phyloP scores from a whole-genome alignment of 2,329 filamentous ascomycete genomes.

The Aureobasidium sp. region DNA sequence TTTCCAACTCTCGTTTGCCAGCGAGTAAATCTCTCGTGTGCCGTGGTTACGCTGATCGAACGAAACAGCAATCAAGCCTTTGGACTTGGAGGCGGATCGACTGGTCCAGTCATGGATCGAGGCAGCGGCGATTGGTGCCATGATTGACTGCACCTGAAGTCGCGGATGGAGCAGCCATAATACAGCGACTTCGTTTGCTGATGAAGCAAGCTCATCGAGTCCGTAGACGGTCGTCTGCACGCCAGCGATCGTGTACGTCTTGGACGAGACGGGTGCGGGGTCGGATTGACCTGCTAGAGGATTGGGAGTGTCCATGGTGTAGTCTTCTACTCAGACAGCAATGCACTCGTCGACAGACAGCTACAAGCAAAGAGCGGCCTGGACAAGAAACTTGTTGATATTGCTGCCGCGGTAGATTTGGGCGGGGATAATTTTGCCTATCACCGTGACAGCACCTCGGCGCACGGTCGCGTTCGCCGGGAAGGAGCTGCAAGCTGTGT shows the following conservation, averaged over 20 bases:
- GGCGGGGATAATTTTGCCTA: neutral
- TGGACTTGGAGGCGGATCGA: constrained; percentile 28
- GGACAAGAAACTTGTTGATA: neutral
- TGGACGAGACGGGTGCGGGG: constrained; percentile 49
- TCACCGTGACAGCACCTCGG: neutral
- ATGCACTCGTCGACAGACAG: neutral
- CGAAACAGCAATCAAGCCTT: constrained; percentile 68
- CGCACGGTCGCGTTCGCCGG: constrained; percentile 12
- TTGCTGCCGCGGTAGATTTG: neutral
- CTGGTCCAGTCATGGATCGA: constrained; percentile 63
- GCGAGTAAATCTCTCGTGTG: constrained; percentile 56
- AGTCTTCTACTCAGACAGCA: no score
- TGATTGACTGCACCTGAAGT: constrained; percentile 60
- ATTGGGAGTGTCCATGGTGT: constrained; percentile 3
- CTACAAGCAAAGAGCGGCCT: neutral
- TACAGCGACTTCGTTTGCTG: constrained; percentile 56
- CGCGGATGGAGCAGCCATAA: constrained; percentile 91
- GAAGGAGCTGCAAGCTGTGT: neutral
- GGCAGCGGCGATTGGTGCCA: constrained; percentile 66
- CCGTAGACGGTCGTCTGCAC: constrained; percentile 76
- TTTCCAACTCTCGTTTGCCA: constrained; percentile 72
- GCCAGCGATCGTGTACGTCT: constrained; percentile 66
- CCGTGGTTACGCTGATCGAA: constrained; percentile 97
- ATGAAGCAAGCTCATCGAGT: constrained; percentile 59
- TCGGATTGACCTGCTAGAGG: neutral